Base-by-base conservation (phyloP, 306 rosid genomes). In the Rubus idaeus region DNA sequence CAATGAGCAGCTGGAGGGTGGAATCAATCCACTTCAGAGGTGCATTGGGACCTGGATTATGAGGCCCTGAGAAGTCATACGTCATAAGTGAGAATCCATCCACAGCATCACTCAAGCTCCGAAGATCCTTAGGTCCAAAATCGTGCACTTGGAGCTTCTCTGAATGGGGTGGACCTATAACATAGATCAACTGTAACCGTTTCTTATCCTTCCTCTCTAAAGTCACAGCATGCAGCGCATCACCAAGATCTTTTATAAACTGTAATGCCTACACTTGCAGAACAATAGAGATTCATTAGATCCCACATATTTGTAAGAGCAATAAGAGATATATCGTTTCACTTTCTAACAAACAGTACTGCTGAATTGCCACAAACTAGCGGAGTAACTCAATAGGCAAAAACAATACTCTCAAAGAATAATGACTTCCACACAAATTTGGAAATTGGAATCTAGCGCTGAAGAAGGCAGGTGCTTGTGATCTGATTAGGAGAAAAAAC, bases 31-130 rank as follows among this genome's bases (percentile, higher is more conserved):
- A 95, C 86, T 90, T 86, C 78, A 95, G 77, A 76, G 99, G 99
- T 63, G 99, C 99, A 88, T 92, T 95, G 53, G 99, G 97, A 75
- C 97, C 99, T 39, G 99, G 99, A 75, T 81, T 90, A 23, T 83
- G 94, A 77, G 94, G 90, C 84, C 87, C 85, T 2, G 97, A 92
- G 89, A 90, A 95, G 85, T 95, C 99, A 60, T 95, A 92, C 39
- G 91, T 95, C 97, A 95, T 95, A 57, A 92, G 88, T 3, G 99
- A 95, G 84, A 89, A 92, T 66, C 92, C 97, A 86, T 92, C 97
- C 76, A 92, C 97, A 79, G 79, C 89, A 69, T 85, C 86, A 72
- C 83, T 82, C 83, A 95, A 71, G 78, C 80, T 84, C 82, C 64
- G 89, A 73, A 95, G 90, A 87, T 95, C 99, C 72, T 88, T 81